These are phyloP conservation scores for Kodamaea plutei DNA, from an alignment of 1,139 yeast species.

Conservation along the genomic window DNA sequence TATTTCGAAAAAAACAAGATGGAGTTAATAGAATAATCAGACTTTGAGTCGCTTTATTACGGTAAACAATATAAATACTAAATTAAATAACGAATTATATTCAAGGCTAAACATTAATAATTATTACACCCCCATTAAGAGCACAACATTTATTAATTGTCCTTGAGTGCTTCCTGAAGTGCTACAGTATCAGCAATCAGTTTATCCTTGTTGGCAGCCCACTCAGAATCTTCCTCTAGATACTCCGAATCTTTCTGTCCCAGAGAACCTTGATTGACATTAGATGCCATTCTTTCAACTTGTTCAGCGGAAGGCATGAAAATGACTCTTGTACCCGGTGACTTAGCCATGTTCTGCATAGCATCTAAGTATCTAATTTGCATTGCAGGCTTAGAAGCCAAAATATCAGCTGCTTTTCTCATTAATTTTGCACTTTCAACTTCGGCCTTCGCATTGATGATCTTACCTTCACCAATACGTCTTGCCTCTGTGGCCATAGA, in stretches of 20 bases:
- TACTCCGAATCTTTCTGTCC: conserved; percentile 9
- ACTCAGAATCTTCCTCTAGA: conserved; percentile 16
- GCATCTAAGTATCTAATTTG: conserved; percentile 78
- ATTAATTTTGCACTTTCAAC: conserved; percentile 73
- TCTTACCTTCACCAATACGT: conserved; percentile 75
- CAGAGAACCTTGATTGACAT: conserved; percentile 4
- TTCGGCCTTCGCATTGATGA: conserved; percentile 72
- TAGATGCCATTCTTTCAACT: conserved; percentile 31
- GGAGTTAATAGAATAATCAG: too few relatives aligned
- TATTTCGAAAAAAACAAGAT: too few relatives aligned
- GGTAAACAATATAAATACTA: too few relatives aligned
- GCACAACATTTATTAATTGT: too few relatives aligned
- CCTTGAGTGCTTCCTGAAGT: conserved; percentile 16
- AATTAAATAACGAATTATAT: too few relatives aligned
- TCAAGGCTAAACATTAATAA: too few relatives aligned
- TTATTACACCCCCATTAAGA: too few relatives aligned
- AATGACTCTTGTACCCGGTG: conserved; percentile 61
- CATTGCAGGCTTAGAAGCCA: conserved; percentile 75
- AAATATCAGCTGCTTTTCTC: conserved; percentile 77
- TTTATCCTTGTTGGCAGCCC: conserved; percentile 12
- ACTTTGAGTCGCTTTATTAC: too few relatives aligned
- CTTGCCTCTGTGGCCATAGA: conserved; percentile 76
- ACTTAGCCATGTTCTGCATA: conserved; percentile 69
- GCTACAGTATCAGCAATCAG: conserved; percentile 15
- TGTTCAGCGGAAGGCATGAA: conserved; percentile 62